These are phyloP conservation scores for Przewalskia tangutica DNA, from an alignment of 257 asterid species.

Conservation along the genomic window DNA sequence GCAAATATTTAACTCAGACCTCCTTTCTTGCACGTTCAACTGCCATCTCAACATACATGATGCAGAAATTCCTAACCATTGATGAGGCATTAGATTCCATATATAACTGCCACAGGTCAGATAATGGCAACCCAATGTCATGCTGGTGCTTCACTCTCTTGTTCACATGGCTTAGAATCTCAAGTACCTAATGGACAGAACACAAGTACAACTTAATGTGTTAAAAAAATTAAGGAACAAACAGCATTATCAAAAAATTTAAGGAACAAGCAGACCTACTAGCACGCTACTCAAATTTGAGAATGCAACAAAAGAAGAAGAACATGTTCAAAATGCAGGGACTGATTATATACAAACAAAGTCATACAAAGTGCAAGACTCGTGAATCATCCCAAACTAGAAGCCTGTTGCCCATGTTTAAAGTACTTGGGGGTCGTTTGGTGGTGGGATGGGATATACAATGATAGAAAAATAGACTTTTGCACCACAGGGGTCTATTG, in stretches of 20 bases:
- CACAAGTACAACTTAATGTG: background rate
- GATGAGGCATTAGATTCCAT: slow-evolving; percentile 59
- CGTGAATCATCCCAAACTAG: background rate
- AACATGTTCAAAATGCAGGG: background rate
- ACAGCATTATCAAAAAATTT: background rate
- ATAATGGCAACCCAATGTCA: slow-evolving; percentile 59
- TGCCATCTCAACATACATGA: slow-evolving; percentile 88
- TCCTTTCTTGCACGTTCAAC: slow-evolving; percentile 65
- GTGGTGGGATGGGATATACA: too few relatives aligned
- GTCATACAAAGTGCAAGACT: background rate
- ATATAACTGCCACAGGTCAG: slow-evolving; percentile 74
- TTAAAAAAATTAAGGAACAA: background rate
- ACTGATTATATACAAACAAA: background rate
- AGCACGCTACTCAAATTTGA: background rate
- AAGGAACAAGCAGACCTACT: background rate
- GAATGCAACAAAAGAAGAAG: background rate
- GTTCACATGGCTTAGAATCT: slow-evolving; percentile 88
- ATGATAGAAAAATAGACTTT: too few relatives aligned
- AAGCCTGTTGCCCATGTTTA: background rate
- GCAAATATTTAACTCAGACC: slow-evolving; percentile 32
- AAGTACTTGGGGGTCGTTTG: background rate
- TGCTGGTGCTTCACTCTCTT: slow-evolving; percentile 82
- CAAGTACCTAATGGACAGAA: slow-evolving; percentile 46
- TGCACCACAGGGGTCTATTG: too few relatives aligned
- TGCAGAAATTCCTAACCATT: slow-evolving; percentile 84